Conservation (phyloP, 768 basidiomycete genomes). For the Calocera viscosa region DNA sequence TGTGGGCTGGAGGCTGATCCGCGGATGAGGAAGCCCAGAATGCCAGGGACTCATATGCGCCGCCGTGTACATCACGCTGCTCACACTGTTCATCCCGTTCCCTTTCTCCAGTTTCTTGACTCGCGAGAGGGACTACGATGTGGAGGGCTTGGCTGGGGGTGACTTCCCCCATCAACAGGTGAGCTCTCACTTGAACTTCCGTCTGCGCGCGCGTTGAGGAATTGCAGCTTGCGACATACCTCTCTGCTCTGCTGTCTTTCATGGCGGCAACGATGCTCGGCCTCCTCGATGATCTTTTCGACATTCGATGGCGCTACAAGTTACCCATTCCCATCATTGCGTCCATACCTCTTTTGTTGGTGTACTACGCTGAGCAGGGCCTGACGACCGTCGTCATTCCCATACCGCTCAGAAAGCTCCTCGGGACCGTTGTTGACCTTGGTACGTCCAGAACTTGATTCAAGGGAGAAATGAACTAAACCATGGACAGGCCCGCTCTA, state of each 20-base stretch:
- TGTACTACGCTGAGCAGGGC: slow-evolving; percentile 90
- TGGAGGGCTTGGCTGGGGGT: slow-evolving; percentile 51
- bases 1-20: neutral
- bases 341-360: slow-evolving; percentile 85
- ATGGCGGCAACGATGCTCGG: slow-evolving; percentile 88
- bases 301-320: slow-evolving; percentile 97
- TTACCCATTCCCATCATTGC: slow-evolving; percentile 93
- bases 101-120: slow-evolving; percentile 56
- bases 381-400: slow-evolving; percentile 91
- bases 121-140: slow-evolving; percentile 26
- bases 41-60: slow-evolving; percentile 87
- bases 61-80: slow-evolving; percentile 67
- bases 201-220: neutral
- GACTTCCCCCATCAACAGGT: slow-evolving; percentile 66
- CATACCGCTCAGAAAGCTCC: slow-evolving; percentile 55
- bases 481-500: slow-evolving; percentile 68
- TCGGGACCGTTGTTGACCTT: slow-evolving; percentile 73
- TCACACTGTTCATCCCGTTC: slow-evolving; percentile 91
- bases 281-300: slow-evolving; percentile 94
- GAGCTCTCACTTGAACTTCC: neutral
- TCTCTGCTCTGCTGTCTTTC: slow-evolving; percentile 84
- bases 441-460: slow-evolving; percentile 38
- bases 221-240: slow-evolving; percentile 70
- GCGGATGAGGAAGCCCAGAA: slow-evolving; percentile 60
- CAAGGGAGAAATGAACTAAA: neutral